These are phyloP conservation scores for Sclerotinia glacialis DNA, from an alignment of 2,329 filamentous ascomycete genomes.

Conservation along the genomic window DNA sequence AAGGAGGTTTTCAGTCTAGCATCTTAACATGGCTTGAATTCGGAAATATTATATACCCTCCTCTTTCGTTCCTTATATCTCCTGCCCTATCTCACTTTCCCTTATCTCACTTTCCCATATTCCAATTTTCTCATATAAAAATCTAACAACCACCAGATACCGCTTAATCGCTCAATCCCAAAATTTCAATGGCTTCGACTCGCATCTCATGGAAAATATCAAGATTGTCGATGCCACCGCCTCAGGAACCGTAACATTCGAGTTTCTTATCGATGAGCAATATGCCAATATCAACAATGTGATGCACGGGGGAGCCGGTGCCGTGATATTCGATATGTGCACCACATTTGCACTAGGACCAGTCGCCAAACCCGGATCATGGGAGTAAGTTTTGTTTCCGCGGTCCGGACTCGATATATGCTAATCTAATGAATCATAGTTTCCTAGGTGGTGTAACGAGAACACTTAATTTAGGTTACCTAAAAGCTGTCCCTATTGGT, in stretches of 20 bases:
- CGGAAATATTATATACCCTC: neutral
- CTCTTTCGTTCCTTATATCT: neutral
- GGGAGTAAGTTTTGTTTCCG: constrained; percentile 42
- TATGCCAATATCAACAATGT: constrained; percentile 49
- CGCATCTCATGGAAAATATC: constrained; percentile 31
- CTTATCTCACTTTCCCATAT: neutral
- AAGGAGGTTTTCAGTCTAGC: neutral
- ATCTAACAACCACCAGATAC: constrained; percentile 28
- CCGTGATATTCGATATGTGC: constrained; percentile 54
- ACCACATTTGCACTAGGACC: constrained; percentile 51
- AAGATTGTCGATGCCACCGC: constrained; percentile 38
- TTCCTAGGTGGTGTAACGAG: constrained; percentile 52
- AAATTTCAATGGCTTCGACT: constrained; percentile 32
- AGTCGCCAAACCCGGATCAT: constrained; percentile 48
- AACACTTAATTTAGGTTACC: constrained; percentile 50
- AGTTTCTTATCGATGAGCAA: constrained; percentile 44
- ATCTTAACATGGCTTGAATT: neutral
- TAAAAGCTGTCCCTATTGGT: constrained; percentile 49
- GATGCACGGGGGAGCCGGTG: constrained; percentile 54
- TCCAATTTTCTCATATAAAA: neutral
- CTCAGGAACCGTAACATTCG: constrained; percentile 43
- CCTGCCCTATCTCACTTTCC: neutral
- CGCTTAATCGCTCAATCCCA: constrained; percentile 27
- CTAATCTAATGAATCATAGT: constrained; percentile 25
- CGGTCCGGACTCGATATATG: neutral